These are phyloP conservation scores for Aspergillus heteromorphus DNA, from an alignment of 495 filamentous ascomycete species.

Conservation along the genomic window DNA sequence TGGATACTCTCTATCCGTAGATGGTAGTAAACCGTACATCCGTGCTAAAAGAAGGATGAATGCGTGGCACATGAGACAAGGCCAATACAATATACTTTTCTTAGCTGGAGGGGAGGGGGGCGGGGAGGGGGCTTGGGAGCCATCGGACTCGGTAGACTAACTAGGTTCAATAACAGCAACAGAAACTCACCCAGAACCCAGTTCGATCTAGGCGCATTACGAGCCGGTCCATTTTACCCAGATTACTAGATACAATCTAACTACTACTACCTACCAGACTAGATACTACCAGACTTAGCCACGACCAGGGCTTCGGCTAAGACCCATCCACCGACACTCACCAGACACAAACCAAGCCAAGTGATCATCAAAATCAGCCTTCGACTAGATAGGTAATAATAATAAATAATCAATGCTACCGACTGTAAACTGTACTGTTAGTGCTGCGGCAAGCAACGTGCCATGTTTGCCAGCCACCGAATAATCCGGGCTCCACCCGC, in stretches of 20 bases:
- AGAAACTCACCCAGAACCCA: not conserved
- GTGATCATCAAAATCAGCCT: too few relatives aligned
- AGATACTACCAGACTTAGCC: too few relatives aligned
- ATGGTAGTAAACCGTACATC: too few relatives aligned
- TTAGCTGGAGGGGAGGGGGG: not conserved
- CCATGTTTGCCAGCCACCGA: slow-evolving; percentile 15
- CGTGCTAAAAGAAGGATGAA: not conserved
- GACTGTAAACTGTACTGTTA: too few relatives aligned
- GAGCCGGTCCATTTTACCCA: not conserved
- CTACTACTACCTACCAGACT: too few relatives aligned
- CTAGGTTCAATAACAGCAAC: not conserved
- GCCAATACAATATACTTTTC: not conserved
- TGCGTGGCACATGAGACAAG: not conserved
- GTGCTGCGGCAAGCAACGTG: too few relatives aligned
- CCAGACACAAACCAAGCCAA: too few relatives aligned
- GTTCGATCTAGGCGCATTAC: not conserved
- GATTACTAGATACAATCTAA: too few relatives aligned
- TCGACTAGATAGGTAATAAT: too few relatives aligned
- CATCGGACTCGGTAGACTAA: not conserved
- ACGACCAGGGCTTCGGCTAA: not conserved
- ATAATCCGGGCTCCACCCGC: slow-evolving; percentile 12
- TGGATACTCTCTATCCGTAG: too few relatives aligned
- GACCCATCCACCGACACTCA: too few relatives aligned
- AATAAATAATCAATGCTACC: too few relatives aligned
- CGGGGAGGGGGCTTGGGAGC: not conserved